phyloP scores from a whole-genome alignment of 441 rosid genomes.

The Erodium chrysanthum region DNA sequence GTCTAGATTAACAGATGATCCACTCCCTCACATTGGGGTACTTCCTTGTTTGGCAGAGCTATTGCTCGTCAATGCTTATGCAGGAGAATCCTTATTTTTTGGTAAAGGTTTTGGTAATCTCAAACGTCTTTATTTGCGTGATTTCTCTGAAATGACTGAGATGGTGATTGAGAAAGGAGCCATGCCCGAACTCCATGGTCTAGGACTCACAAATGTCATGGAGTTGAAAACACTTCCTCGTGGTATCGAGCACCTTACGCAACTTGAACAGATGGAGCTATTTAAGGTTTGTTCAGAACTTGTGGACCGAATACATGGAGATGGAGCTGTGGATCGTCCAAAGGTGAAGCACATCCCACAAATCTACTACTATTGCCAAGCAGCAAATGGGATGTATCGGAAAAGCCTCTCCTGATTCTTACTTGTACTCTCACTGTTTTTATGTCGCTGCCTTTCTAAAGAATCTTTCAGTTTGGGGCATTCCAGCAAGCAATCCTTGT shows the following conservation, averaged over 20 bases:
- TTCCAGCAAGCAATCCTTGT: not conserved
- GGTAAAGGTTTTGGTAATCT: not conserved
- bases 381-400: not conserved
- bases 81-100: not conserved
- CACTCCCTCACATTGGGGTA: not conserved
- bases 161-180: not conserved
- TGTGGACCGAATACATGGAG: not conserved
- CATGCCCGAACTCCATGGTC: not conserved
- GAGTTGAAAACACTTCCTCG: not conserved
- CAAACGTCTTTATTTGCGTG: not conserved
- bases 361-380: not conserved
- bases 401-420: not conserved
- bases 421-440: not conserved
- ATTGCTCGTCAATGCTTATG: not conserved
- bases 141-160: not conserved
- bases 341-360: not conserved
- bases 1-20: not conserved
- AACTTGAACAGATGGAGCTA: not conserved
- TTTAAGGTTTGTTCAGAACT: not conserved
- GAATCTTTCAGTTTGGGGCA: not conserved
- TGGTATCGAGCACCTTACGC: not conserved
- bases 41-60: slow-evolving; percentile 2
- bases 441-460: not conserved
- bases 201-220: not conserved
- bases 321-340: not conserved